Evolutionary conservation across 768 basidiomycete genomes (phyloP).

Genomic region (Coprinopsis strossmayeri): DNA sequence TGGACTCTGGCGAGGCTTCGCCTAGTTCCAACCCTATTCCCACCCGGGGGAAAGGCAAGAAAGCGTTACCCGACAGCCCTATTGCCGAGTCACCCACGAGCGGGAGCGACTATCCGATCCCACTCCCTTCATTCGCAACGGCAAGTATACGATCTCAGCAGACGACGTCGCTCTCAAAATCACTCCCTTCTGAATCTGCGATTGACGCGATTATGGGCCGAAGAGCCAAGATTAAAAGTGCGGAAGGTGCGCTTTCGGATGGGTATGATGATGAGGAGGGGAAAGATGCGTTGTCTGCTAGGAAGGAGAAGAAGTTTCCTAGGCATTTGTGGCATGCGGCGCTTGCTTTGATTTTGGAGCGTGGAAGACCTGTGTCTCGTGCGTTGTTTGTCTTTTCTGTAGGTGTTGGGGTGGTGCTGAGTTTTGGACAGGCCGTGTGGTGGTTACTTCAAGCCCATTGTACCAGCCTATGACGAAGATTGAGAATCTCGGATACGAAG

Average conservation of each 20-base stretch:
- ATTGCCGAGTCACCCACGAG: conserved; percentile 3
- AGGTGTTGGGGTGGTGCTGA: neutral
- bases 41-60: conserved; percentile 1
- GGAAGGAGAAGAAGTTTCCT: conserved; percentile 15
- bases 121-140: conserved; percentile 36
- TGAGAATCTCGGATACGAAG: conserved; percentile 67
- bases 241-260: conserved; percentile 3
- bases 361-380: conserved; percentile 70
- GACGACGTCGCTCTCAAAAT: conserved; percentile 12
- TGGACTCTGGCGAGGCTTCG: conserved; percentile 1
- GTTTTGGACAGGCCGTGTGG: conserved; percentile 41
- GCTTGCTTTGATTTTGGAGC: conserved; percentile 71
- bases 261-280: conserved; percentile 13
- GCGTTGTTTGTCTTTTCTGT: conserved; percentile 12
- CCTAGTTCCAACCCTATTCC: conserved; percentile 12
- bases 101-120: conserved; percentile 17
- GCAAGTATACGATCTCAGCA: conserved; percentile 11
- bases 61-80: conserved; percentile 9
- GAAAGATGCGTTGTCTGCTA: conserved; percentile 3
- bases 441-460: conserved; percentile 77
- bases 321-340: conserved; percentile 70
- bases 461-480: conserved; percentile 78
- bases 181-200: conserved; percentile 17
- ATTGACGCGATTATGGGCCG: conserved; percentile 12
- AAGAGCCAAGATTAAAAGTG: neutral